phyloP scores from a whole-genome alignment of 352 stramenopile species.

The Phytophthora colocasiae region DNA sequence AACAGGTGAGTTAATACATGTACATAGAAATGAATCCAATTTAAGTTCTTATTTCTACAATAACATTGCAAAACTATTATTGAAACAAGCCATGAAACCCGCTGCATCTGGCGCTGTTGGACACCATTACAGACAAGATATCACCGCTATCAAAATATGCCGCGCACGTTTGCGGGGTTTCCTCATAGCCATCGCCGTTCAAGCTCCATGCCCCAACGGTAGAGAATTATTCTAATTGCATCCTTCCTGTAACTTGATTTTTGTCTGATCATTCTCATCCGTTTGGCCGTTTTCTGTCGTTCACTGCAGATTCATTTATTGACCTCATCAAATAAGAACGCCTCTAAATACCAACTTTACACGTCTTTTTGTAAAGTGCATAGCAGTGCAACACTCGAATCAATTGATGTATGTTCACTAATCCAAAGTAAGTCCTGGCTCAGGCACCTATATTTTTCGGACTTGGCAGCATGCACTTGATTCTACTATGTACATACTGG shows the following conservation, averaged over 20 bases:
- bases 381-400: background rate
- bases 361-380: too few relatives aligned
- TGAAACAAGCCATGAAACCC: too few relatives aligned
- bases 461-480: slow-evolving; percentile 10
- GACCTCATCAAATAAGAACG: background rate
- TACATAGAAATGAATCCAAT: too few relatives aligned
- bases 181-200: background rate
- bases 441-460: slow-evolving; percentile 8
- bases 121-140: slow-evolving; percentile 12
- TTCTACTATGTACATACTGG: slow-evolving; percentile 17
- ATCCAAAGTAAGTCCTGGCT: slow-evolving; percentile 6
- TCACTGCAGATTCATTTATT: background rate
- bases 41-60: too few relatives aligned
- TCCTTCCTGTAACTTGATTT: slow-evolving; percentile 14
- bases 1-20: too few relatives aligned
- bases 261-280: slow-evolving; percentile 3
- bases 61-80: too few relatives aligned
- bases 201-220: background rate
- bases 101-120: slow-evolving; percentile 10
- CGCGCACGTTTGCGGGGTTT: background rate
- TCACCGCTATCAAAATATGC: slow-evolving; percentile 13
- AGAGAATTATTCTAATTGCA: slow-evolving; percentile 4
- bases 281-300: too few relatives aligned
- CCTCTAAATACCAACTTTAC: too few relatives aligned
- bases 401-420: background rate